These are phyloP conservation scores for Globisporangium okanoganense DNA, from an alignment of 352 stramenopile genomes.

Conservation along the genomic window DNA sequence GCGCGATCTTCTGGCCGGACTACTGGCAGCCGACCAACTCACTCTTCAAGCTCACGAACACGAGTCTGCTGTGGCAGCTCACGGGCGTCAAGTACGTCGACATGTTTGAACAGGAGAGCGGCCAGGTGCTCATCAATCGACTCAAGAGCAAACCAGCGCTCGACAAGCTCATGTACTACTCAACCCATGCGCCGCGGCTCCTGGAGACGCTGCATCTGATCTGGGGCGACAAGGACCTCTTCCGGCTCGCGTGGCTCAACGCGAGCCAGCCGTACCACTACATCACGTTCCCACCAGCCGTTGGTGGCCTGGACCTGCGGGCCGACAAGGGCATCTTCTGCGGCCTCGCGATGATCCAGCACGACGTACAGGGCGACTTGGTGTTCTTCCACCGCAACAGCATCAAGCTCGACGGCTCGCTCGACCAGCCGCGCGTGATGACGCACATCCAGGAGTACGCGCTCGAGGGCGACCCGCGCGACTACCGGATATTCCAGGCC, in stretches of 20 bases:
- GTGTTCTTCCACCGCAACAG: constrained; percentile 87
- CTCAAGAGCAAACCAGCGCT: constrained; percentile 68
- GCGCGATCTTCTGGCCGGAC: constrained; percentile 85
- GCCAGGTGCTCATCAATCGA: constrained; percentile 81
- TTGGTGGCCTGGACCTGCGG: constrained; percentile 65
- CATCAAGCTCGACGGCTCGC: constrained; percentile 75
- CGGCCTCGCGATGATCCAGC: constrained; percentile 82
- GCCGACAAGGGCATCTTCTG: constrained; percentile 78
- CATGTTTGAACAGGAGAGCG: constrained; percentile 86
- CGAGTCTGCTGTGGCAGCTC: constrained; percentile 73
- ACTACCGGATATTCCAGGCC: constrained; percentile 82
- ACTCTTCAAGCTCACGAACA: constrained; percentile 75
- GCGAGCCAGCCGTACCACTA: constrained; percentile 76
- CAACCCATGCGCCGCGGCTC: constrained; percentile 59
- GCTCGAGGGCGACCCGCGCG: constrained; percentile 55
- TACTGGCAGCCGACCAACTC: constrained; percentile 83
- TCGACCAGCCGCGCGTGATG: constrained; percentile 67
- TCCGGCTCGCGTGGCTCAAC: constrained; percentile 80
- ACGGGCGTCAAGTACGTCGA: constrained; percentile 67
- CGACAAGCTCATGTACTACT: constrained; percentile 87
- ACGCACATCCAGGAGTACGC: constrained; percentile 83
- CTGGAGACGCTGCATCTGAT: constrained; percentile 76
- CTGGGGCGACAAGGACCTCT: constrained; percentile 87
- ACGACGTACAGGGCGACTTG: constrained; percentile 78
- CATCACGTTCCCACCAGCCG: constrained; percentile 61